phyloP scores from a whole-genome alignment of 2,329 filamentous ascomycete species.

The Fusarium hainanense region DNA sequence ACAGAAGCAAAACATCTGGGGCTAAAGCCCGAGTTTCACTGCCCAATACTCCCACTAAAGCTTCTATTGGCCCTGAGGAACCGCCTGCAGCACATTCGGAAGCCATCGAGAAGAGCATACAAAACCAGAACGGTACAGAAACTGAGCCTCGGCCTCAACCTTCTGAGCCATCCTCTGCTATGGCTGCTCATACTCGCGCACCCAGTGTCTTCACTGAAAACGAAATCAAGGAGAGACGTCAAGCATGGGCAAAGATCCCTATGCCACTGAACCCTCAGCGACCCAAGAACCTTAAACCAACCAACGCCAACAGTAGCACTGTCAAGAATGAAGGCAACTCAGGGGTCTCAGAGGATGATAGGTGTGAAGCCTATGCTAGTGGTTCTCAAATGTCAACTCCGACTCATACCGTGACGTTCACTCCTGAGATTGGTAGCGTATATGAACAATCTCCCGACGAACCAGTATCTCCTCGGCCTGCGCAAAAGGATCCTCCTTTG shows the following conservation, averaged over 20 bases:
- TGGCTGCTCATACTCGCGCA: conserved; percentile 15
- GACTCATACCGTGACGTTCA: conserved; percentile 16
- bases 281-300: conserved; percentile 15
- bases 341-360: not conserved
- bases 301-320: not conserved
- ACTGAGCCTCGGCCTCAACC: not conserved
- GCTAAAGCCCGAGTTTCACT: conserved; percentile 41
- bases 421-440: conserved; percentile 19
- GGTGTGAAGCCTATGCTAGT: conserved; percentile 6
- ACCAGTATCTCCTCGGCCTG: not conserved
- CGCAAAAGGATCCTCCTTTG: not conserved
- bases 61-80: not conserved
- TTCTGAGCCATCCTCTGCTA: not conserved
- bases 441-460: conserved; percentile 17
- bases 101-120: not conserved
- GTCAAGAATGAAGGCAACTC: not conserved
- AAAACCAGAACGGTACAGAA: not conserved
- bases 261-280: conserved; percentile 48
- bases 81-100: not conserved
- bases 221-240: conserved; percentile 48
- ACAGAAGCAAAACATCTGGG: conserved; percentile 7
- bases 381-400: conserved; percentile 24
- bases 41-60: conserved; percentile 24
- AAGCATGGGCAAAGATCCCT: conserved; percentile 51
- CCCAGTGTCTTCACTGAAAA: conserved; percentile 46